phyloP scores from a whole-genome alignment of 2,329 filamentous ascomycete species.

The Calonectria ilicicola region DNA sequence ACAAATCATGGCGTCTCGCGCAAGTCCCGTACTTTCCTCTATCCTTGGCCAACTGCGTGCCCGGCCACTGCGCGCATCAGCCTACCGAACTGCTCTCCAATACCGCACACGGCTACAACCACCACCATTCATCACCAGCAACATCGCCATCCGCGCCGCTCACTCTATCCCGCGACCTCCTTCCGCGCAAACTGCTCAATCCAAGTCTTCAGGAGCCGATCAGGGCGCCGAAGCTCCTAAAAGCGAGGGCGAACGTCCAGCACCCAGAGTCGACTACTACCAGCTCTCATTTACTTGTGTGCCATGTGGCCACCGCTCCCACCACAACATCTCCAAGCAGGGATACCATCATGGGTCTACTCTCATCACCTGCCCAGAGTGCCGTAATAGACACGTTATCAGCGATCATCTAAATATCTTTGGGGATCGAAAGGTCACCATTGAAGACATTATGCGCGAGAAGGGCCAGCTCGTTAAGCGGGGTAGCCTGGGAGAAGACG shows the following conservation, averaged over 20 bases:
- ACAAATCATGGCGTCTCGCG: constrained; percentile 45
- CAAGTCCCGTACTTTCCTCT: constrained; percentile 30
- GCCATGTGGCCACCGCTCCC: constrained; percentile 83
- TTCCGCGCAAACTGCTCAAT: constrained; percentile 23
- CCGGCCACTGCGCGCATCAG: constrained; percentile 29
- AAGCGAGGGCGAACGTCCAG: constrained; percentile 46
- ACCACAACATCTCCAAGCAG: constrained; percentile 90
- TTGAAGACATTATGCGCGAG: constrained; percentile 82
- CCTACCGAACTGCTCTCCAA: constrained; percentile 24
- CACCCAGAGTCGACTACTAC: constrained; percentile 75
- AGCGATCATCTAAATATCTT: constrained; percentile 88
- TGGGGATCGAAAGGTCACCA: constrained; percentile 74
- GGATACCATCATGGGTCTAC: constrained; percentile 93
- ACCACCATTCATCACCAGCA: constrained; percentile 27
- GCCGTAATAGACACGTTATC: constrained; percentile 90
- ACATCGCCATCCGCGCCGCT: constrained; percentile 42
- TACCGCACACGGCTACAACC: constrained; percentile 22
- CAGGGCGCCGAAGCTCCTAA: constrained; percentile 32
- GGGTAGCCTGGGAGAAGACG: constrained; percentile 78
- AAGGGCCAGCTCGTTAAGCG: constrained; percentile 81
- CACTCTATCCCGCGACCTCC: constrained; percentile 53
- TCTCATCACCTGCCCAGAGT: constrained; percentile 87
- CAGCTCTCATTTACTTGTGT: constrained; percentile 93
- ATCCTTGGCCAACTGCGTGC: constrained; percentile 33
- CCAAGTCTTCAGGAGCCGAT: constrained; percentile 19